Percentiles rank a stretch among this genome's conserved stretches.
Conservation (phyloP, 306 rosid genomes). For the Medicago arabica region DNA sequence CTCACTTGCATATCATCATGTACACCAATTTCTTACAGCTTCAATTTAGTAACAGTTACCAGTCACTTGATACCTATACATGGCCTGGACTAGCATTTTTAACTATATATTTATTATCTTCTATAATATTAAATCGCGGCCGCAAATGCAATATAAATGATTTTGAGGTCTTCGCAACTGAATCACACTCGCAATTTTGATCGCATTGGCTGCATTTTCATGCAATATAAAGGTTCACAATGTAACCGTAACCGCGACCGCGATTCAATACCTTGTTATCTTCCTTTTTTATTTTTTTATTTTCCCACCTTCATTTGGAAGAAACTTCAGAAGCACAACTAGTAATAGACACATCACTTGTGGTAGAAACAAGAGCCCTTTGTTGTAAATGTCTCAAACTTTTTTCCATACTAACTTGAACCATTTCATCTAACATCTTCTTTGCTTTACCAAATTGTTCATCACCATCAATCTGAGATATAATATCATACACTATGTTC, state of each 20-base stretch:
- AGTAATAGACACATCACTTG: conserved; percentile 67
- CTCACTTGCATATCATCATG: too few relatives aligned
- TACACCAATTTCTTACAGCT: too few relatives aligned
- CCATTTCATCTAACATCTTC: conserved; percentile 95
- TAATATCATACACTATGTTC: conserved; percentile 81
- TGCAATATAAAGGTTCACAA: too few relatives aligned
- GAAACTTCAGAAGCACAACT: conserved; percentile 74
- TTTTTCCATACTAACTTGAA: conserved; percentile 96
- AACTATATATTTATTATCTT: conserved; percentile 19
- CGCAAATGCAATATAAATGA: too few relatives aligned
- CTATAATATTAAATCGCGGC: too few relatives aligned
- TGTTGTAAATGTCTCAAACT: conserved; percentile 88
- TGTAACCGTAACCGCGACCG: too few relatives aligned
- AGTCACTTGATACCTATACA: conserved; percentile 46
- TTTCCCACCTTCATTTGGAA: conserved; percentile 48
- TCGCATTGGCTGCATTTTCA: too few relatives aligned
- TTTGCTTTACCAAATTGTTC: conserved; percentile 80
- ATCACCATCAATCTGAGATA: conserved; percentile 82
- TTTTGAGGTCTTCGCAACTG: too few relatives aligned
- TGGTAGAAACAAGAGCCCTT: conserved; percentile 83
- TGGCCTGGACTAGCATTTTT: conserved; percentile 84
- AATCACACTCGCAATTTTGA: too few relatives aligned
- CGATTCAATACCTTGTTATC: too few relatives aligned
- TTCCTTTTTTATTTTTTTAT: too few relatives aligned
- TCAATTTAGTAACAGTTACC: conserved; percentile 47